Percentiles rank a stretch among this genome's conserved stretches.
Evolutionary conservation across 75 land plant genomes (phyloP).

Genomic region (Picea sitchensis): DNA sequence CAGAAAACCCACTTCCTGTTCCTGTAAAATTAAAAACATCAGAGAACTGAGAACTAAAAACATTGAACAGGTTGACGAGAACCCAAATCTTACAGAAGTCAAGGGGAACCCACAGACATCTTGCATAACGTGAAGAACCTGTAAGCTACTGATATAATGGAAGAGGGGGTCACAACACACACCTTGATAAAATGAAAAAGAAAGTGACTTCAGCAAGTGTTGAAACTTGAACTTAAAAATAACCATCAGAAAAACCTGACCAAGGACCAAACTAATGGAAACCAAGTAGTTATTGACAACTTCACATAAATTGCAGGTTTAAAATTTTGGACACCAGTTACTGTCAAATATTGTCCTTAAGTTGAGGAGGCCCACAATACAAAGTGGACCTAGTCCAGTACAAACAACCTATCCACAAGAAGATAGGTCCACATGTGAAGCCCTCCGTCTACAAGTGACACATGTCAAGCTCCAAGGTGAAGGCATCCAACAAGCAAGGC

Average conservation of each 20-base stretch:
- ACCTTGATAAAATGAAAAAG: not conserved
- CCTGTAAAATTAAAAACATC: slow-evolving; percentile 9
- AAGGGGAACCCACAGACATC: no score
- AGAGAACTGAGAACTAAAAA: slow-evolving; percentile 9
- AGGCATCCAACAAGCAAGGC: no score
- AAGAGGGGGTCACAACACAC: not conserved
- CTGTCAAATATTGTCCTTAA: not conserved
- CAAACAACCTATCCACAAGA: no score
- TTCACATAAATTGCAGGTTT: not conserved
- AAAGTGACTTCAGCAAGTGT: no score
- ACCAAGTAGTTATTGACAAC: not conserved
- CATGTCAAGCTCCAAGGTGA: no score
- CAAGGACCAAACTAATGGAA: not conserved
- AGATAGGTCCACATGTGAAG: no score
- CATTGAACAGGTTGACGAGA: not conserved
- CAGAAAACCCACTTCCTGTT: slow-evolving; percentile 72
- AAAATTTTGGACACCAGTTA: not conserved
- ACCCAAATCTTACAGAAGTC: not conserved
- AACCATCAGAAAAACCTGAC: not conserved
- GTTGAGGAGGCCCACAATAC: not conserved
- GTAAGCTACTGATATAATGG: not conserved
- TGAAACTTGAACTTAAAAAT: not conserved
- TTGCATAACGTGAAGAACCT: not conserved
- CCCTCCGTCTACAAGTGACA: no score
- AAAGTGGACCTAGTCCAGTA: no score